Evolutionary conservation across 2,329 filamentous ascomycete species (phyloP).

Genomic region (Pseudonectria buxi): DNA sequence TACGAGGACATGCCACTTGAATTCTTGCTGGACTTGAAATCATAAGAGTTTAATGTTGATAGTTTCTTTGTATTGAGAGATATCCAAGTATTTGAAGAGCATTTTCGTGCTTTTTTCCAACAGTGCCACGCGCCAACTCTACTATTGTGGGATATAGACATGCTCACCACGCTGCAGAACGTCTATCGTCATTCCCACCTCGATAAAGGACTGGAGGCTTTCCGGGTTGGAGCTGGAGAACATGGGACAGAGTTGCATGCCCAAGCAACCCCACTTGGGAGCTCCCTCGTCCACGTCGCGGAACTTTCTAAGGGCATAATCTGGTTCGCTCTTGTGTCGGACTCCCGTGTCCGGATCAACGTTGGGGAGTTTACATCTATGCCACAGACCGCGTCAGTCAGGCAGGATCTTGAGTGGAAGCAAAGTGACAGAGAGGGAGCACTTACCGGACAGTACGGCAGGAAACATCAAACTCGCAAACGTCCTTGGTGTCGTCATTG

Average conservation of each 20-base stretch:
- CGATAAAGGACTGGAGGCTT: conserved; percentile 37
- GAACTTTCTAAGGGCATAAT: conserved; percentile 50
- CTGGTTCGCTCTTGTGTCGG: conserved; percentile 49
- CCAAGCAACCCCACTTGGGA: conserved; percentile 50
- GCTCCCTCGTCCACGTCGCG: conserved; percentile 56
- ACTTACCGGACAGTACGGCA: conserved; percentile 58
- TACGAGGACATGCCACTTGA: conserved; percentile 8
- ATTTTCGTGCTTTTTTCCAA: background rate
- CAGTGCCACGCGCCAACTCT: no score
- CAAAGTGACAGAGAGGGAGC: background rate
- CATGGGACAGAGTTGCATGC: conserved; percentile 59
- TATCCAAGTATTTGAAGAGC: no score
- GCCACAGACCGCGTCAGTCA: conserved; percentile 3
- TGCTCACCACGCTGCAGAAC: conserved; percentile 43
- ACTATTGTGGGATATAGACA: conserved; percentile 26
- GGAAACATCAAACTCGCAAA: conserved; percentile 44
- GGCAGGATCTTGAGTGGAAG: background rate
- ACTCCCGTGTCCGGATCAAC: conserved; percentile 56
- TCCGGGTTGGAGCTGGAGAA: conserved; percentile 30
- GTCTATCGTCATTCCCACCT: conserved; percentile 50
- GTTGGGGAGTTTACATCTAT: conserved; percentile 62
- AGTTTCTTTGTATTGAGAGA: conserved; percentile 3
- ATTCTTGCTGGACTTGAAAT: conserved; percentile 1
- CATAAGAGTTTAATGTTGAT: conserved; percentile 7
- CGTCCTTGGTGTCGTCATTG: conserved; percentile 17